A percentile compares a stretch with the other conserved stretches of the same genome.
These are phyloP conservation scores for Vigna hirtella DNA, from an alignment of 306 rosid genomes.

Conservation along the genomic window DNA sequence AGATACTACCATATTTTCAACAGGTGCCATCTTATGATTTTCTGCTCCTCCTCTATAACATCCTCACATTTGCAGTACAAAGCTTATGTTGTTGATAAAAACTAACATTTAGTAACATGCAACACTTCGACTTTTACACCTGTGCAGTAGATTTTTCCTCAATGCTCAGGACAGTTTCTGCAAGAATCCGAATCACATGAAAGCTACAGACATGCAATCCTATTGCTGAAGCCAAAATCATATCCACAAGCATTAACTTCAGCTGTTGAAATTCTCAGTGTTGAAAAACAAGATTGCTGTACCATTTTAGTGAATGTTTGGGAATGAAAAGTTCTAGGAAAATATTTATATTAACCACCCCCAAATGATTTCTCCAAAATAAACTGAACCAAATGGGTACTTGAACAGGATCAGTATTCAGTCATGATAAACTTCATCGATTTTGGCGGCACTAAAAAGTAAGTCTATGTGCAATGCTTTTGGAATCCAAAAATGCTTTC, in stretches of 20 bases:
- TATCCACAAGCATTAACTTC: neutral
- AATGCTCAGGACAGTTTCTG: neutral
- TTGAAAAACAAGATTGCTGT: neutral
- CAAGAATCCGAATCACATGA: neutral
- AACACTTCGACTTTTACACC: neutral
- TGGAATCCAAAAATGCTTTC: neutral
- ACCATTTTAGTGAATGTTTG: neutral
- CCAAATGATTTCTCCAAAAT: neutral
- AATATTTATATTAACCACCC: too few species aligned
- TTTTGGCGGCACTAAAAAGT: neutral
- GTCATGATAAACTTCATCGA: neutral
- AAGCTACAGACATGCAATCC: neutral
- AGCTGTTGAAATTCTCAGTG: neutral
- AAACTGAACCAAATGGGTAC: neutral
- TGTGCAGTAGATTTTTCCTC: neutral
- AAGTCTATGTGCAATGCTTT: neutral
- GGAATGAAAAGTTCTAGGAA: neutral
- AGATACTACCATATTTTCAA: neutral
- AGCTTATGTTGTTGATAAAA: neutral
- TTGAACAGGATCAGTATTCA: neutral
- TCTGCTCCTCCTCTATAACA: neutral
- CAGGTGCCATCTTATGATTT: neutral
- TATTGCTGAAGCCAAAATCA: neutral
- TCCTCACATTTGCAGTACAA: neutral
- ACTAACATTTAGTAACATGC: neutral